Percentiles rank a stretch among this genome's conserved stretches.
These are phyloP conservation scores for Beauveria australis DNA, from an alignment of 2,329 filamentous ascomycete genomes.

Conservation along the genomic window DNA sequence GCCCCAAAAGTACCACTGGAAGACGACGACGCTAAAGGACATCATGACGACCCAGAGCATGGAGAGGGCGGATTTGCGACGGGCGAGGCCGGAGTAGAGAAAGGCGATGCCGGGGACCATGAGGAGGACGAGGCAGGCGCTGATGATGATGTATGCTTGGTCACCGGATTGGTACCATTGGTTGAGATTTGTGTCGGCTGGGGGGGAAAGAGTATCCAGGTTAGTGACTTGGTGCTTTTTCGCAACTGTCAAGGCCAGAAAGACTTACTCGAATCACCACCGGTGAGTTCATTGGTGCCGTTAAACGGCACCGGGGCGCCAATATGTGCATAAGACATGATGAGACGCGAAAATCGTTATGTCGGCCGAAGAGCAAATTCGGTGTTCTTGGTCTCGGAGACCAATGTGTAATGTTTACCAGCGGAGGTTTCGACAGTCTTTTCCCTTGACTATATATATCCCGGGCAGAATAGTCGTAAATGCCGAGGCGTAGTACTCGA, in stretches of 20 bases:
- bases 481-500: too few species aligned
- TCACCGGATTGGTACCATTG: conserved; percentile 92
- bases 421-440: background rate
- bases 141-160: conserved; percentile 85
- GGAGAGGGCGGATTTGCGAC: conserved; percentile 91
- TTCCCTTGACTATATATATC: background rate
- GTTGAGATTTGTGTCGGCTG: conserved; percentile 60
- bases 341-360: background rate
- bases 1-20: conserved; percentile 99
- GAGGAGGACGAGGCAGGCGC: conserved; percentile 85
- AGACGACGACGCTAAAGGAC: conserved; percentile 80
- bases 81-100: conserved; percentile 94
- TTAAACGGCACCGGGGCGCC: conserved; percentile 54
- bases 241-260: background rate
- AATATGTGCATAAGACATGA: conserved; percentile 53
- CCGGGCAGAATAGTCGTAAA: background rate
- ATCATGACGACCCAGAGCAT: conserved; percentile 98
- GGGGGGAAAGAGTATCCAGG: background rate
- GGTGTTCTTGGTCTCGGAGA: background rate
- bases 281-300: conserved; percentile 54
- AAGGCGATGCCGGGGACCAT: conserved; percentile 97
- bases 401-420: background rate
- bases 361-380: background rate
- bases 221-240: background rate
- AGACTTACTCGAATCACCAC: conserved; percentile 69